A percentile compares a stretch with the other conserved stretches of the same genome.
Conservation (phyloP, 345 rosid species). For the Syzygium aromaticum region DNA sequence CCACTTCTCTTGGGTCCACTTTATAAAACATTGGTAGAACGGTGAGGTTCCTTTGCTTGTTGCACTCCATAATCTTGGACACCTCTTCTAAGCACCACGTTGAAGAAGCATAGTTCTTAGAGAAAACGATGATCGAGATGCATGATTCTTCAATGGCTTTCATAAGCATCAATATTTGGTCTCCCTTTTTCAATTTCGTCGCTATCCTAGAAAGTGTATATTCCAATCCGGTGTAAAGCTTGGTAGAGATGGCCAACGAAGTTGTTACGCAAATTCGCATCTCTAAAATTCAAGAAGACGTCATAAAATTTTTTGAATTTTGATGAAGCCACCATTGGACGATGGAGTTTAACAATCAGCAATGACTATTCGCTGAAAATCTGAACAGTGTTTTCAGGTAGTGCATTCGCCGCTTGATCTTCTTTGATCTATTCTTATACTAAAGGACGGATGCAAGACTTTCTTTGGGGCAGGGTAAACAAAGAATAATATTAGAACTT, state of each 20-base stretch:
- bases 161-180: fast-evolving
- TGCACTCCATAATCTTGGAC: background rate
- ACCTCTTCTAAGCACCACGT: background rate
- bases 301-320: too few relatives aligned
- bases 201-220: background rate
- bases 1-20: background rate
- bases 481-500: too few relatives aligned
- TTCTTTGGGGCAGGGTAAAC: too few relatives aligned
- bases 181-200: background rate
- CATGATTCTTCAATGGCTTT: background rate
- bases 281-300: too few relatives aligned
- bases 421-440: background rate
- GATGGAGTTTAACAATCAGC: background rate
- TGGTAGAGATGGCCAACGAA: too few relatives aligned
- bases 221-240: too few relatives aligned
- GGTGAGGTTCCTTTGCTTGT: background rate
- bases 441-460: too few relatives aligned
- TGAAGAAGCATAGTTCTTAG: background rate
- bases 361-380: background rate
- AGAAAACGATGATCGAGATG: background rate
- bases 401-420: fast-evolving
- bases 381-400: background rate
- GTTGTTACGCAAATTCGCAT: fast-evolving
- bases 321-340: too few relatives aligned
- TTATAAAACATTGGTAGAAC: background rate